These are phyloP conservation scores for Rhodomyrtus tomentosa DNA, from an alignment of 345 rosid species.

Conservation along the genomic window DNA sequence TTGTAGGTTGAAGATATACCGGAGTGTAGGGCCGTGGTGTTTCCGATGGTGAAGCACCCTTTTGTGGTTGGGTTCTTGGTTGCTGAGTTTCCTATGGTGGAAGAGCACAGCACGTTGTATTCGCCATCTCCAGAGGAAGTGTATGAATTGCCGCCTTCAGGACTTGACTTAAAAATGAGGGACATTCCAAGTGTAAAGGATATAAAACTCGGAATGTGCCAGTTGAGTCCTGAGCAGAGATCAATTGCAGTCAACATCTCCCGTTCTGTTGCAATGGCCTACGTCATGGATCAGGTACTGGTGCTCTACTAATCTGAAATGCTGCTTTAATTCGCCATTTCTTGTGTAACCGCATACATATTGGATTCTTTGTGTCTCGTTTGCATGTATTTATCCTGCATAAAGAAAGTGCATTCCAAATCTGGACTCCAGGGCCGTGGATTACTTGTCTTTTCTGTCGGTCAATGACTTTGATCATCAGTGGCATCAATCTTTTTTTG, in stretches of 20 bases:
- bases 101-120: slow-evolving; percentile 12
- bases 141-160: slow-evolving; percentile 29
- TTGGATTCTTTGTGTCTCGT: not conserved
- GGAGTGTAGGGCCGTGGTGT: slow-evolving; percentile 62
- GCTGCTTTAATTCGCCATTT: not conserved
- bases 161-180: slow-evolving; percentile 12
- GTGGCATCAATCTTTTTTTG: not conserved
- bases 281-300: slow-evolving; percentile 92
- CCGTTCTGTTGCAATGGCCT: slow-evolving; percentile 72
- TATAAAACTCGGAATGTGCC: slow-evolving; percentile 13
- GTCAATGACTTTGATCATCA: not conserved
- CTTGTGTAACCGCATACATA: not conserved
- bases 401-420: not conserved
- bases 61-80: slow-evolving; percentile 92
- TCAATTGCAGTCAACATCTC: slow-evolving; percentile 63
- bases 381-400: not conserved
- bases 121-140: slow-evolving; percentile 40
- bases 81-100: slow-evolving; percentile 57
- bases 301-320: not conserved
- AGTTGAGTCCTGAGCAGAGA: slow-evolving; percentile 53
- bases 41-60: slow-evolving; percentile 90
- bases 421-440: not conserved
- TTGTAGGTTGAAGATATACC: slow-evolving; percentile 51
- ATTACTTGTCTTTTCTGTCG: not conserved
- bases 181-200: slow-evolving; percentile 19